Base-by-base conservation (phyloP, 768 basidiomycete genomes). In the Ephemerocybe angulata region DNA sequence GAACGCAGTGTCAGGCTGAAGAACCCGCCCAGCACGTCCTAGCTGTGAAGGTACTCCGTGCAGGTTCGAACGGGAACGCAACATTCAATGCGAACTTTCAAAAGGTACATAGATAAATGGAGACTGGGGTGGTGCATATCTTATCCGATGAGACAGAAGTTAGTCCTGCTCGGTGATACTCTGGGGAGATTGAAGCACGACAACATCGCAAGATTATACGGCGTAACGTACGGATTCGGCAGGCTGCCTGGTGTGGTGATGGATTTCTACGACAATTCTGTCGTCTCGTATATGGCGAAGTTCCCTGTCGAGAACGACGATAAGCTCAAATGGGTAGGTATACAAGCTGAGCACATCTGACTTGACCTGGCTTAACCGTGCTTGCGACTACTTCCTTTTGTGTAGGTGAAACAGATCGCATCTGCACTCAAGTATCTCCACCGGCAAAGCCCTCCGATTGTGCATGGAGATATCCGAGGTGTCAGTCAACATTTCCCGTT, bases 401-500 rank as follows among this genome's bases (percentile, higher is more conserved):
- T 22, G 11, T 28, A 46, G 43, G 17, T 28, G 10, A 46, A 46
- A 27, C 43, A 46, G 43, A 46, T 46, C 22, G 43, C 43, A 24
- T 46, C 43, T 6, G 43, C 21, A 8, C 12, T 46, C 21, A 27
- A 58, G 6, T 66, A 66, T 51, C 44, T 67, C 5, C 50, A 52
- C 15, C 52, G 42, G 10, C 33, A 52, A 2, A 27, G 25, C 1
- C 17, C 25, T n/a, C 24, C 54, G 2, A 31, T 38, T 13, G 50
- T 47, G 13, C 51, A 58, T 6, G 41, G 40, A 22, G 10, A 46
- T 35, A 25, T 49, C 19, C 52, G 55, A 3, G 33, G 57, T 4
- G 46, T 69, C 5, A 47, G 67, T 8, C 67, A 70, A 71, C 50
- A 44, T 72, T 11, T 62, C 65, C 25, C 60, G 60, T 4, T 65